A percentile compares a stretch with the other conserved stretches of the same genome.
These are phyloP conservation scores for Penicillium sp. DNA, from an alignment of 2,329 filamentous ascomycete species.

Conservation along the genomic window DNA sequence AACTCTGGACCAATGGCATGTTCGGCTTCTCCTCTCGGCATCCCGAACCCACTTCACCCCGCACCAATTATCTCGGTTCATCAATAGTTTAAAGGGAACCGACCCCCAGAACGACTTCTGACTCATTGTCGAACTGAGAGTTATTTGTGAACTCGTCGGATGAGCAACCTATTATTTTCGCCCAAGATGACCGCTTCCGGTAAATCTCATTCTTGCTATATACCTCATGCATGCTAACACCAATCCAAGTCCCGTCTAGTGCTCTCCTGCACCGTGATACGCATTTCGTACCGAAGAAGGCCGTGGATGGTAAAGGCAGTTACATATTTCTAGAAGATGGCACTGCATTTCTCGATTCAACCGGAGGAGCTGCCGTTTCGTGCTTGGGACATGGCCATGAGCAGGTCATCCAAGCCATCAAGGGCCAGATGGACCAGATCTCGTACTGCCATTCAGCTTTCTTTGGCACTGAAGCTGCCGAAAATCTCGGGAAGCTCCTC, in stretches of 20 bases:
- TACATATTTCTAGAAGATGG: constrained; percentile 52
- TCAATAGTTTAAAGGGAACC: too few relatives aligned
- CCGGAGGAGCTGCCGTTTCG: constrained; percentile 65
- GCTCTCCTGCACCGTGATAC: constrained; percentile 51
- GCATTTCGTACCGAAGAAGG: constrained; percentile 43
- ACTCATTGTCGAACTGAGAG: too few relatives aligned
- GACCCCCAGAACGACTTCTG: too few relatives aligned
- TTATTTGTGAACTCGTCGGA: too few relatives aligned
- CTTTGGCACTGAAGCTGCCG: constrained; percentile 51
- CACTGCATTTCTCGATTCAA: constrained; percentile 62
- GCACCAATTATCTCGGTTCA: constrained; percentile 16
- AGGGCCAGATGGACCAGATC: constrained; percentile 53
- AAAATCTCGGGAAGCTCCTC: constrained; percentile 50
- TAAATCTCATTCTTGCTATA: neutral
- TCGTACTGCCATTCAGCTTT: constrained; percentile 56
- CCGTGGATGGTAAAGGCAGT: constrained; percentile 47
- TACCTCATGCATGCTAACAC: constrained; percentile 1
- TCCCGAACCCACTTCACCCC: constrained; percentile 25
- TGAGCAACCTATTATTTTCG: too few relatives aligned
- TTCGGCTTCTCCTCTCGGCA: constrained; percentile 28
- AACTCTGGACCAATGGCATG: constrained; percentile 20
- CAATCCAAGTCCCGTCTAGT: constrained; percentile 12
- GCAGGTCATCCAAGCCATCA: constrained; percentile 56
- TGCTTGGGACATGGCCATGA: constrained; percentile 63
- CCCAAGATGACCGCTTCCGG: constrained; percentile 2